Base-by-base conservation (phyloP, 306 rosid species). In the Cicer arietinum region DNA sequence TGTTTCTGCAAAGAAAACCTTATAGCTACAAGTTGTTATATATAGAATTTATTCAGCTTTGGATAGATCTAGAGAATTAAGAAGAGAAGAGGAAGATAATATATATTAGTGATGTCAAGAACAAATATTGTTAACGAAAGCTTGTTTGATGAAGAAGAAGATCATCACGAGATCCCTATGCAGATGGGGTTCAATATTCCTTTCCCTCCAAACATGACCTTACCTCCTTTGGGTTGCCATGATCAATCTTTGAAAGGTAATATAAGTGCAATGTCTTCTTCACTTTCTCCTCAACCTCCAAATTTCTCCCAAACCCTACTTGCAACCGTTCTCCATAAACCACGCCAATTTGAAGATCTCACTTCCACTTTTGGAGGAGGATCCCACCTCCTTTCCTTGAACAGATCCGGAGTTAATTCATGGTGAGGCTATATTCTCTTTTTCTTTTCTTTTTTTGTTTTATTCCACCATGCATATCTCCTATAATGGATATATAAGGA, bases 351-450 rank as follows among this genome's bases (percentile, higher is more conserved):
- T 6, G 69, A 80, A 22, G 76, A 86, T 69, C 71, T 78, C 71
- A 52, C 72, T 57, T 73, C 79, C 77, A 20, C 74, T 40, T 76
- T 85, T 12, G 70, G 70, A 17, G 85, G 81, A 39, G 64, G 39
- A 52, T 12, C 44, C 43, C 88, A 84, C 3, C 89, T 85, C 42
- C 92, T 90, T 81, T 86, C 94, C 52, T 79, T 89, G 82, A 91
- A 90, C 68, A 88, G 90, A 82, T 86, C 96, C 11, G 63, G 75
- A 73, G 43, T 88, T 44, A 86, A 90, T 84, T 83, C 84, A 59
- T 87, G 97, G 97, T 92, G 80, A 87, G 69, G 60, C 6, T 16
- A 10, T 41, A 14, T 6, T 35, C 20, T 8, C 6, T 22, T 14
- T 11, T 17, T 14, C 37, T 48, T 39, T 47, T 16, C 17, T 5